Percentiles rank a stretch among this genome's conserved stretches.
phyloP scores from a whole-genome alignment of 1,139 yeast genomes.

The Suhomyces guaymorum region DNA sequence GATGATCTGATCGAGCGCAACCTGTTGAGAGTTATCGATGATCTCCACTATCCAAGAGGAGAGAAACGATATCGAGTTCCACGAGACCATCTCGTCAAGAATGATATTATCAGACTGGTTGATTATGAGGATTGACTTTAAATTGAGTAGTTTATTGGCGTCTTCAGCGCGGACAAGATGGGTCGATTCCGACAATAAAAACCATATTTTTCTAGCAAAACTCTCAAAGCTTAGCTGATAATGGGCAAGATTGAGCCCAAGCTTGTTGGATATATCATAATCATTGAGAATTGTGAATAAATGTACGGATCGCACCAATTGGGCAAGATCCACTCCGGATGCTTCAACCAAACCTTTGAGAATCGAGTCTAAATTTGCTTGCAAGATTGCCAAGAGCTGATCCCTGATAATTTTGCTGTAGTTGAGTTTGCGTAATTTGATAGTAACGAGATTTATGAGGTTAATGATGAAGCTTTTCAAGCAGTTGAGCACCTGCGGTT shows the following conservation, averaged over 20 bases:
- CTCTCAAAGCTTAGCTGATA: slow-evolving; percentile 35
- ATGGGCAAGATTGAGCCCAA: slow-evolving; percentile 25
- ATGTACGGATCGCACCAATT: slow-evolving; percentile 23
- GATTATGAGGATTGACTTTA: slow-evolving; percentile 34
- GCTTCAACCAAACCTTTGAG: slow-evolving; percentile 10
- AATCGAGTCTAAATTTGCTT: slow-evolving; percentile 7
- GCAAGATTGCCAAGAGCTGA: slow-evolving; percentile 8
- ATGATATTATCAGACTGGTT: slow-evolving; percentile 33
- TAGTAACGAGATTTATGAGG: slow-evolving; percentile 33
- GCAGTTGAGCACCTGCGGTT: slow-evolving; percentile 20
- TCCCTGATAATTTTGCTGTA: slow-evolving; percentile 19
- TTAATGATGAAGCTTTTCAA: slow-evolving; percentile 35
- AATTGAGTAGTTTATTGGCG: slow-evolving; percentile 10
- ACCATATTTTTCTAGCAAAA: slow-evolving; percentile 38
- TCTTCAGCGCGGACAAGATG: not conserved
- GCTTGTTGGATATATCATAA: slow-evolving; percentile 35
- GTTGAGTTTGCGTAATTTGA: slow-evolving; percentile 31
- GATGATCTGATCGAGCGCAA: no score
- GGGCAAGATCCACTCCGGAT: slow-evolving; percentile 3
- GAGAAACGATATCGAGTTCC: slow-evolving; percentile 31
- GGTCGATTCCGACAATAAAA: slow-evolving; percentile 20
- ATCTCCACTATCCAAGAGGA: slow-evolving; percentile 34
- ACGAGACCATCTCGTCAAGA: slow-evolving; percentile 27
- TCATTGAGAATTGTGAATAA: slow-evolving; percentile 40
- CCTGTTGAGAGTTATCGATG: slow-evolving; percentile 14